A percentile compares a stretch with the other conserved stretches of the same genome.
Conservation (phyloP, 495 filamentous ascomycete species). For the Chaetomium fimeti region DNA sequence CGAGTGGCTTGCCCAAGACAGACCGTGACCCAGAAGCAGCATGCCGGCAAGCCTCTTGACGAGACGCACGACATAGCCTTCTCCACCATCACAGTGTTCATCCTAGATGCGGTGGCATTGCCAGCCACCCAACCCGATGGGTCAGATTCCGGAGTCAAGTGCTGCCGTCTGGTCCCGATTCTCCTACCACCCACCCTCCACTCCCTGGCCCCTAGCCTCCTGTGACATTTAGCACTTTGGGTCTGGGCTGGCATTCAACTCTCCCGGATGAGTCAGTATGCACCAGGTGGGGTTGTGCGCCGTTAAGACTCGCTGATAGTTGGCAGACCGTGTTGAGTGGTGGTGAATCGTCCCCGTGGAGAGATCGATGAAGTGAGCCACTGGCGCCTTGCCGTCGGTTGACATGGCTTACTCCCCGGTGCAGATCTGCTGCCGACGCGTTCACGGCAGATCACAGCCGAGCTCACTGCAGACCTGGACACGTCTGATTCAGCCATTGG, state of each 20-base stretch:
- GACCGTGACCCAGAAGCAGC: not conserved
- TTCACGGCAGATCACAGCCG: conserved; percentile 12
- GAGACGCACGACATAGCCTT: conserved; percentile 14
- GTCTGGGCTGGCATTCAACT: not conserved
- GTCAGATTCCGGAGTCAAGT: not conserved
- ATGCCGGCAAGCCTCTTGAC: conserved; percentile 5
- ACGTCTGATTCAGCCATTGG: conserved; percentile 8
- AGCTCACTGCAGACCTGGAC: conserved; percentile 11
- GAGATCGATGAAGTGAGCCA: not conserved
- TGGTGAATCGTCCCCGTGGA: not conserved
- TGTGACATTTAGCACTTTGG: not conserved
- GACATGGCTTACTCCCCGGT: not conserved
- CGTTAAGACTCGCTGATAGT: not conserved
- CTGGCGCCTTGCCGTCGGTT: not conserved
- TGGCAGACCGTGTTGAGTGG: not conserved
- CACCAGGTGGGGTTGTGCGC: not conserved
- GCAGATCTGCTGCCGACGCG: conserved; percentile 5
- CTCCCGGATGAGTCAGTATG: not conserved
- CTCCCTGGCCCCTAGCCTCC: not conserved
- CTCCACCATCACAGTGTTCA: conserved; percentile 1
- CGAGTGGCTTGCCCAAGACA: conserved; percentile 13
- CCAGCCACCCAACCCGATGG: not conserved
- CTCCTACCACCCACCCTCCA: not conserved
- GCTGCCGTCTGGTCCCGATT: not conserved
- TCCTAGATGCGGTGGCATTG: not conserved